Evolutionary conservation across 1,284 basidiomycete genomes (phyloP).

Genomic region (Rhodotorula sp.): DNA sequence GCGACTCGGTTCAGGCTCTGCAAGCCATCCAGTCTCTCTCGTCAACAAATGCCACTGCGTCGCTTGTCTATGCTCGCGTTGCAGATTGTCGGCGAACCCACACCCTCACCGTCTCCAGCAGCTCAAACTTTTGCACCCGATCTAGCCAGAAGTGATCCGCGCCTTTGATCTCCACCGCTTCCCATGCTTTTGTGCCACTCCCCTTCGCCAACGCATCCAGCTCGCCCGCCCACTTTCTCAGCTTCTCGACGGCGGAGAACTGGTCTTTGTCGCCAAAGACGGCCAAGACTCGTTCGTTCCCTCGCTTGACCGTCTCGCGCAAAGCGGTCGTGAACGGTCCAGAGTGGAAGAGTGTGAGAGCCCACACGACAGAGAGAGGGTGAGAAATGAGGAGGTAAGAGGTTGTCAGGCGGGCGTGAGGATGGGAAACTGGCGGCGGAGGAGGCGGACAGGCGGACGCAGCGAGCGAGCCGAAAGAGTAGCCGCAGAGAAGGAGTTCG

Average conservation of each 20-base stretch:
- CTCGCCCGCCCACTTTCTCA: constrained; percentile 58
- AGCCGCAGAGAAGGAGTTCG: constrained; percentile 20
- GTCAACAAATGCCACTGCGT: too few relatives aligned
- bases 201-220: constrained; percentile 47
- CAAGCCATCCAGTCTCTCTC: too few relatives aligned
- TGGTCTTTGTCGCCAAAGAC: constrained; percentile 68
- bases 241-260: constrained; percentile 61
- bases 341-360: constrained; percentile 64
- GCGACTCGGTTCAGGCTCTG: too few relatives aligned
- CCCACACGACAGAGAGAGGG: constrained; percentile 63
- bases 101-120: constrained; percentile 29
- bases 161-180: constrained; percentile 49
- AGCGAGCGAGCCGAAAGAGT: constrained; percentile 73
- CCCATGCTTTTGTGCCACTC: constrained; percentile 33
- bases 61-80: too few relatives aligned
- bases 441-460: constrained; percentile 60
- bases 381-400: constrained; percentile 72
- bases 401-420: constrained; percentile 50
- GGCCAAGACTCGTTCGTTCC: constrained; percentile 56
- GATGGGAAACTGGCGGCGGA: not conserved
- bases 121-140: constrained; percentile 11
- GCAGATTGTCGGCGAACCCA: constrained; percentile 27
- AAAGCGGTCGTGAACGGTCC: constrained; percentile 57
- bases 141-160: constrained; percentile 57
- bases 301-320: constrained; percentile 51